These are phyloP conservation scores for Cystoisospora suis DNA, from an alignment of 169 alveolate genomes.

Conservation along the genomic window DNA sequence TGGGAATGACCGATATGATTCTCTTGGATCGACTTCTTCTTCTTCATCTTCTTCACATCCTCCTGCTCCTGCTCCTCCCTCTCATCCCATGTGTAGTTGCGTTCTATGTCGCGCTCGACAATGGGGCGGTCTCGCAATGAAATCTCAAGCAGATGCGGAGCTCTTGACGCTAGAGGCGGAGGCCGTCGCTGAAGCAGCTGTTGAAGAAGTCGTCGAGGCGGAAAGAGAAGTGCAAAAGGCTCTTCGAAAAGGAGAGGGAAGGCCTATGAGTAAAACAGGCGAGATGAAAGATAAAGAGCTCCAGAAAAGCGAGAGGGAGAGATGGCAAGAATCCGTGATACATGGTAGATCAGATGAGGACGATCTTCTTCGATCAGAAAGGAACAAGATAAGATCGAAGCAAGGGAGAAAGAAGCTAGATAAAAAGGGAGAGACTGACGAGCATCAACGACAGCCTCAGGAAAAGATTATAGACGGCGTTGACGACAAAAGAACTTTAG, in stretches of 20 bases:
- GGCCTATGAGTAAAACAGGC: neutral
- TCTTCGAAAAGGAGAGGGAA: neutral
- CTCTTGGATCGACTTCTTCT: too few relatives aligned
- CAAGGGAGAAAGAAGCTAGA: neutral
- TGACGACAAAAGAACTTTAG: too few relatives aligned
- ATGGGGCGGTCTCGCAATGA: neutral
- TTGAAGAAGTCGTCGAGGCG: neutral
- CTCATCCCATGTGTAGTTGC: constrained; percentile 3
- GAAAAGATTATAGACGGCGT: too few relatives aligned
- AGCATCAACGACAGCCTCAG: too few relatives aligned
- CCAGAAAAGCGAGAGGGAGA: too few relatives aligned
- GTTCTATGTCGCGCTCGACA: neutral
- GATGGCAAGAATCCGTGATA: too few relatives aligned
- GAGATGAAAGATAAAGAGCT: too few relatives aligned
- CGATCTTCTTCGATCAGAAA: too few relatives aligned
- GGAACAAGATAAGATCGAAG: neutral
- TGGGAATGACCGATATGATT: too few relatives aligned
- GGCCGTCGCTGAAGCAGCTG: constrained; percentile 11
- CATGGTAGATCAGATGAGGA: too few relatives aligned
- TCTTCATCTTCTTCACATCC: neutral
- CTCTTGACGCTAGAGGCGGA: neutral
- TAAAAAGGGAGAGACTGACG: neutral
- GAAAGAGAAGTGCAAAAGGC: too few relatives aligned
- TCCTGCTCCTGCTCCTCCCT: neutral
- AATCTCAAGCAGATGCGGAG: neutral